phyloP scores from a whole-genome alignment of 495 filamentous ascomycete species.

The Hypomontagnella monticulosa region DNA sequence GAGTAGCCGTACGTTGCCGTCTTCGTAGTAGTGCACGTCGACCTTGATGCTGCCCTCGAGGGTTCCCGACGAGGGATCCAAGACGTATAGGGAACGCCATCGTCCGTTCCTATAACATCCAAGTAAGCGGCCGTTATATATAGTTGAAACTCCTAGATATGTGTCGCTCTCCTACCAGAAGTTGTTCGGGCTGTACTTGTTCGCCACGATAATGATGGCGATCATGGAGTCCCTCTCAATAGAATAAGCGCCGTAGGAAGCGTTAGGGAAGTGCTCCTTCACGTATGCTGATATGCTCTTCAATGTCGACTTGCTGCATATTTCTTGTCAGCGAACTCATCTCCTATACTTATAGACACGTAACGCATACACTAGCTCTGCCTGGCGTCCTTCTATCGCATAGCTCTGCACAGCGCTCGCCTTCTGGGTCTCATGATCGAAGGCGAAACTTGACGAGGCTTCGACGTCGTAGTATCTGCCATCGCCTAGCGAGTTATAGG shows the following conservation, averaged over 20 bases:
- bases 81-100: slow-evolving; percentile 89
- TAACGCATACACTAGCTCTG: slow-evolving; percentile 75
- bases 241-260: slow-evolving; percentile 82
- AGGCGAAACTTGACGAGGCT: slow-evolving; percentile 82
- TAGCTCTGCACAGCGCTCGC: slow-evolving; percentile 83
- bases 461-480: slow-evolving; percentile 90
- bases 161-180: slow-evolving; percentile 74
- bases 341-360: neutral
- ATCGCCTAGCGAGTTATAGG: slow-evolving; percentile 79
- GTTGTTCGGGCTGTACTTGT: slow-evolving; percentile 97
- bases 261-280: slow-evolving; percentile 87
- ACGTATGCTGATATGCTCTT: slow-evolving; percentile 81
- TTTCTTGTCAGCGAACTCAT: slow-evolving; percentile 11
- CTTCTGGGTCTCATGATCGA: slow-evolving; percentile 90
- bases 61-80: slow-evolving; percentile 68
- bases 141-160: neutral
- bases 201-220: slow-evolving; percentile 86
- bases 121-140: neutral
- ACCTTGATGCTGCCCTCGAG: slow-evolving; percentile 77
- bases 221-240: slow-evolving; percentile 77
- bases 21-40: slow-evolving; percentile 99
- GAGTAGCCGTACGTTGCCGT: slow-evolving; percentile 93
- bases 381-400: slow-evolving; percentile 79
- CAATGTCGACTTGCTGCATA: slow-evolving; percentile 75
- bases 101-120: slow-evolving; percentile 85